These are phyloP conservation scores for Malassezia brasiliensis DNA, from an alignment of 1,284 basidiomycete genomes.

Conservation along the genomic window DNA sequence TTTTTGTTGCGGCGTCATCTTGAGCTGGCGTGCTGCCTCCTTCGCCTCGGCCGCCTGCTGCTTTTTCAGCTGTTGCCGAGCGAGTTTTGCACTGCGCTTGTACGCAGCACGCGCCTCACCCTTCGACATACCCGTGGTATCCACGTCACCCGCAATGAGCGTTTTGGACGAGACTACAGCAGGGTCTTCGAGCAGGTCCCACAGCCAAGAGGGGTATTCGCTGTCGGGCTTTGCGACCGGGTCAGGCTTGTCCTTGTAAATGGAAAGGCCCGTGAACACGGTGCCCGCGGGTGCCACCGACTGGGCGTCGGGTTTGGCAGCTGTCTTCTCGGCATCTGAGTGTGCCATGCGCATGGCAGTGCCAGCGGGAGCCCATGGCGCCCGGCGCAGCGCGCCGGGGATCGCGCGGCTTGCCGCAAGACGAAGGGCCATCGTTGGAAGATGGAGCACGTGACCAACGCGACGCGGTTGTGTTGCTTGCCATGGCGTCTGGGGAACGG, in stretches of 20 bases:
- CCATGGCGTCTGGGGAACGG: slow-evolving; percentile 14
- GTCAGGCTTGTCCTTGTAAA: slow-evolving; percentile 70
- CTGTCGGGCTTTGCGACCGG: slow-evolving; percentile 71
- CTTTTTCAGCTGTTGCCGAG: slow-evolving; percentile 27
- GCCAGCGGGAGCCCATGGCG: background rate
- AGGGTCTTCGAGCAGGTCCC: slow-evolving; percentile 58
- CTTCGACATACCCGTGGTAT: slow-evolving; percentile 39
- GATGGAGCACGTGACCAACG: slow-evolving; percentile 10
- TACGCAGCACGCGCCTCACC: slow-evolving; percentile 39
- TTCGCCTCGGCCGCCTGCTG: slow-evolving; percentile 27
- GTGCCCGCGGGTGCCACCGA: slow-evolving; percentile 55
- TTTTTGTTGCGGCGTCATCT: slow-evolving; percentile 2
- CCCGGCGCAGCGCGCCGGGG: background rate
- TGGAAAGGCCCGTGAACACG: slow-evolving; percentile 66
- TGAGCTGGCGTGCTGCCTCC: slow-evolving; percentile 18
- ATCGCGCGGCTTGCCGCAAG: background rate
- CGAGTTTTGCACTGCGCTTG: slow-evolving; percentile 32
- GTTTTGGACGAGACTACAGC: slow-evolving; percentile 26
- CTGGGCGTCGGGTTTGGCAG: slow-evolving; percentile 12
- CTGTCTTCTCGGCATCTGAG: background rate
- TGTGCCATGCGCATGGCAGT: background rate
- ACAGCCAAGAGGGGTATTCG: slow-evolving; percentile 81
- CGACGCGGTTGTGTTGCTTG: background rate
- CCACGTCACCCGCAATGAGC: slow-evolving; percentile 27
- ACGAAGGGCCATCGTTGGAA: background rate